phyloP scores from a whole-genome alignment of 2,329 filamentous ascomycete genomes.

The Eurotiales sp. region DNA sequence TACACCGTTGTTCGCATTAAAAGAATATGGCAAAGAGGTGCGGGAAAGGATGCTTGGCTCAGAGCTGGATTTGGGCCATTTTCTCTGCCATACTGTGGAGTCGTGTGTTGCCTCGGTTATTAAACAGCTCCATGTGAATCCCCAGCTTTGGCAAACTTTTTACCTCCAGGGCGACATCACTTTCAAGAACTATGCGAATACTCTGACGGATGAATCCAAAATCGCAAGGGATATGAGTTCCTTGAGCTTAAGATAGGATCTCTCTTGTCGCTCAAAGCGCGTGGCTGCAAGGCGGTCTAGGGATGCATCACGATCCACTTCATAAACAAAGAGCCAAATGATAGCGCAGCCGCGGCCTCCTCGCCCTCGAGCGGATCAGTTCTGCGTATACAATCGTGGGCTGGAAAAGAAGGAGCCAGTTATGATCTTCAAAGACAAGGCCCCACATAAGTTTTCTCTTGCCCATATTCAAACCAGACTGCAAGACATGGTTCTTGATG shows the following conservation, averaged over 20 bases:
- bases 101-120: background rate
- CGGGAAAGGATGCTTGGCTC: slow-evolving; percentile 17
- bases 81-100: slow-evolving; percentile 4
- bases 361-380: slow-evolving; percentile 29
- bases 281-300: background rate
- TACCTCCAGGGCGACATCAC: background rate
- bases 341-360: slow-evolving; percentile 10
- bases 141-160: background rate
- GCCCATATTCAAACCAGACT: slow-evolving; percentile 43
- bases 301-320: background rate
- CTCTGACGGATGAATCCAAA: slow-evolving; percentile 14
- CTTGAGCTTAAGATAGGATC: slow-evolving; percentile 9
- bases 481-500: slow-evolving; percentile 38
- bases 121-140: background rate
- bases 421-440: slow-evolving; percentile 44
- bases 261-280: slow-evolving; percentile 15
- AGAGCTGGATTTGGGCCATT: slow-evolving; percentile 20
- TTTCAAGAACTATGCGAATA: slow-evolving; percentile 15
- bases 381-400: slow-evolving; percentile 21
- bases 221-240: slow-evolving; percentile 10
- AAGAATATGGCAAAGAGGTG: slow-evolving; percentile 17
- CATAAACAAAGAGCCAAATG: slow-evolving; percentile 2
- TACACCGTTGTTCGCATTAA: slow-evolving; percentile 16
- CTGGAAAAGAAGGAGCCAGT: slow-evolving; percentile 20
- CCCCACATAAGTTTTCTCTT: slow-evolving; percentile 46